Conservation (phyloP, 2,329 filamentous ascomycete species). For the Talaromyces albobiverticillius region DNA sequence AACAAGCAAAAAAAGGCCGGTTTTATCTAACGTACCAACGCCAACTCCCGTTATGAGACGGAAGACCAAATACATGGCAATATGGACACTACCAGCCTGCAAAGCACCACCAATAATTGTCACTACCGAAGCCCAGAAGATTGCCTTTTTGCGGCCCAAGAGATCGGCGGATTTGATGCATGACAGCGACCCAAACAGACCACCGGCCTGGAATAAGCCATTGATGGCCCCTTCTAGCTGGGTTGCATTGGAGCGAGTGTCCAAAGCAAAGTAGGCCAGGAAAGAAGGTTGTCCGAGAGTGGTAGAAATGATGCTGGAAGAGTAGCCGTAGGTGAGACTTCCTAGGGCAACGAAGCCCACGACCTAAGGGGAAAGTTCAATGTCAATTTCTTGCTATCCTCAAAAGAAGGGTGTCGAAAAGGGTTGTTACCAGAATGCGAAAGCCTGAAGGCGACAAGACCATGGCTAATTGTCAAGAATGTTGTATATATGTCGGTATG, state of each 20-base stretch:
- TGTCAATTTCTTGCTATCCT: too few relatives aligned
- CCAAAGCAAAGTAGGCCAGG: constrained; percentile 9
- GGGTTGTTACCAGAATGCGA: too few relatives aligned
- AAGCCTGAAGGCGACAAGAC: too few relatives aligned
- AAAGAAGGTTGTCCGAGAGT: constrained; percentile 13
- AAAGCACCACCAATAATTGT: constrained; percentile 8
- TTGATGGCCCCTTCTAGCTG: constrained; percentile 12
- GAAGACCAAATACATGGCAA: constrained; percentile 9
- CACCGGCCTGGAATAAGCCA: constrained; percentile 12
- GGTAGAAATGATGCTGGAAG: constrained; percentile 13
- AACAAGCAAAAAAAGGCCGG: too few relatives aligned
- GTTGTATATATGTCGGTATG: too few relatives aligned
- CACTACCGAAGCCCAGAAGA: not conserved
- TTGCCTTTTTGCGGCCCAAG: constrained; percentile 9
- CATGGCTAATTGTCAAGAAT: too few relatives aligned
- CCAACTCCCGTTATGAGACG: constrained; percentile 10
- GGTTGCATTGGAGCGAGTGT: constrained; percentile 5
- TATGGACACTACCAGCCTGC: constrained; percentile 12
- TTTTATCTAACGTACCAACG: not conserved
- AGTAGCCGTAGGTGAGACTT: constrained; percentile 12
- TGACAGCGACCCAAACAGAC: constrained; percentile 7
- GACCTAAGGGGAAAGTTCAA: too few relatives aligned
- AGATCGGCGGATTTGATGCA: constrained; percentile 4
- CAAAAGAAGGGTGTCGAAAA: too few relatives aligned
- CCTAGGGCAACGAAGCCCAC: constrained; percentile 12